phyloP scores from a whole-genome alignment of 2,329 filamentous ascomycete species.

The Ilyonectria mors-panacis region DNA sequence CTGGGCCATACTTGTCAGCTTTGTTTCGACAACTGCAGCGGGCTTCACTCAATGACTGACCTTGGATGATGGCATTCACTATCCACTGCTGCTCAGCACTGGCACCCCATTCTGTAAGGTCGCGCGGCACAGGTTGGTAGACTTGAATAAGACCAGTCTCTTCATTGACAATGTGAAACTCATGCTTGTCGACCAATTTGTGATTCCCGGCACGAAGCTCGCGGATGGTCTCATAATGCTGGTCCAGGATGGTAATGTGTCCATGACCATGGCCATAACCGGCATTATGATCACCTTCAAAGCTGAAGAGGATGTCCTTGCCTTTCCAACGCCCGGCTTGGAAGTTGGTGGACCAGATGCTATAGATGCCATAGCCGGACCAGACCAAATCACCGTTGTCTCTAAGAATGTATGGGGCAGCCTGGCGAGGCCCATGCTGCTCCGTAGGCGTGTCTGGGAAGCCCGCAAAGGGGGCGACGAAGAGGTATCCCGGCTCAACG shows the following conservation, averaged over 20 bases:
- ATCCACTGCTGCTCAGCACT: slow-evolving; percentile 68
- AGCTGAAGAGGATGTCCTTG: slow-evolving; percentile 66
- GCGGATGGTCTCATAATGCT: slow-evolving; percentile 68
- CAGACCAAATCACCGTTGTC: slow-evolving; percentile 70
- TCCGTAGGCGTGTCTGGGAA: slow-evolving; percentile 53
- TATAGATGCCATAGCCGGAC: slow-evolving; percentile 69
- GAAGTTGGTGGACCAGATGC: slow-evolving; percentile 69
- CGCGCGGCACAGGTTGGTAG: slow-evolving; percentile 64
- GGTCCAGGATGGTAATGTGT: slow-evolving; percentile 66
- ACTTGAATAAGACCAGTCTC: slow-evolving; percentile 68
- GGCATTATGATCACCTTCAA: slow-evolving; percentile 67
- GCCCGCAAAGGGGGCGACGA: slow-evolving; percentile 58
- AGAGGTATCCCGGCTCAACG: slow-evolving; percentile 61
- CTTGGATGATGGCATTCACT: slow-evolving; percentile 68
- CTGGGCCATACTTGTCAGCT: slow-evolving; percentile 44
- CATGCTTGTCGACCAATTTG: slow-evolving; percentile 67
- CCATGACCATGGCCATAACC: slow-evolving; percentile 69
- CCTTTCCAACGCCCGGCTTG: slow-evolving; percentile 65
- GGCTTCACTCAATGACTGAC: slow-evolving; percentile 47
- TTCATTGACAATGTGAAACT: slow-evolving; percentile 68
- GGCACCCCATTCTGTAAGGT: slow-evolving; percentile 62
- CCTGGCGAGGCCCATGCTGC: slow-evolving; percentile 64
- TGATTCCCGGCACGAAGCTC: slow-evolving; percentile 67
- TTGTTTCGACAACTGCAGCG: not conserved
- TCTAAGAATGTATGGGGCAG: slow-evolving; percentile 69